These are phyloP conservation scores for Pseudocercospora crystallina DNA, from an alignment of 2,329 filamentous ascomycete genomes.

Conservation along the genomic window DNA sequence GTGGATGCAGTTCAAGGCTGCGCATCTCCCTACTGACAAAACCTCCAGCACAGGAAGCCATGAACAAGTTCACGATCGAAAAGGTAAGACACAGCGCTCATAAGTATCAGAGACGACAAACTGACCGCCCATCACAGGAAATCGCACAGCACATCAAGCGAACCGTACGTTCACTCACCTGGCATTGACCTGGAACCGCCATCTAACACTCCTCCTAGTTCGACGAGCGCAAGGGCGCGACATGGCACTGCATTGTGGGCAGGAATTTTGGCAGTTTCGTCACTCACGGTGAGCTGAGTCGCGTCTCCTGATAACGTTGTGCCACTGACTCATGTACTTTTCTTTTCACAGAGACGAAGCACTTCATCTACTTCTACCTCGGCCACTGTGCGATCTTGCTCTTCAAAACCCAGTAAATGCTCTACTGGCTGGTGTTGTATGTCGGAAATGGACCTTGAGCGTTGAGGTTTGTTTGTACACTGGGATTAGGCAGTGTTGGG, in stretches of 20 bases:
- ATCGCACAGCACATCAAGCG: conserved; percentile 96
- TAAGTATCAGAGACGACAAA: neutral
- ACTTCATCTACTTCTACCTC: conserved; percentile 99
- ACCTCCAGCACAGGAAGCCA: conserved; percentile 64
- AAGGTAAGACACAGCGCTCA: conserved; percentile 53
- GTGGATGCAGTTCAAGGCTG: conserved; percentile 35
- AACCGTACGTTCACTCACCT: conserved; percentile 57
- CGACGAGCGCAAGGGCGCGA: conserved; percentile 93
- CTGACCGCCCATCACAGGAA: conserved; percentile 58
- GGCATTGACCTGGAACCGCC: neutral
- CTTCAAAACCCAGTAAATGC: conserved; percentile 92
- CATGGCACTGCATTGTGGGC: conserved; percentile 99
- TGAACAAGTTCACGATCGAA: conserved; percentile 70
- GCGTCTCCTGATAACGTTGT: neutral
- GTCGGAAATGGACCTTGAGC: no score
- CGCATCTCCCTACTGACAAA: conserved; percentile 14
- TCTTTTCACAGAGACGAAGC: conserved; percentile 78
- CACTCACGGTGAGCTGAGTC: conserved; percentile 72
- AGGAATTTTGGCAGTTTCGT: conserved; percentile 99
- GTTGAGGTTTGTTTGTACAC: no score
- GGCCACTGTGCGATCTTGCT: conserved; percentile 97
- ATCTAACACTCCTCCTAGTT: conserved; percentile 61
- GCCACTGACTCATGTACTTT: conserved; percentile 8
- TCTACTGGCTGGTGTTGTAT: no score
- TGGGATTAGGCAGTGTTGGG: no score